These are phyloP conservation scores for Tanacetum coccineum DNA, from an alignment of 129 eudicot species.

Conservation along the genomic window DNA sequence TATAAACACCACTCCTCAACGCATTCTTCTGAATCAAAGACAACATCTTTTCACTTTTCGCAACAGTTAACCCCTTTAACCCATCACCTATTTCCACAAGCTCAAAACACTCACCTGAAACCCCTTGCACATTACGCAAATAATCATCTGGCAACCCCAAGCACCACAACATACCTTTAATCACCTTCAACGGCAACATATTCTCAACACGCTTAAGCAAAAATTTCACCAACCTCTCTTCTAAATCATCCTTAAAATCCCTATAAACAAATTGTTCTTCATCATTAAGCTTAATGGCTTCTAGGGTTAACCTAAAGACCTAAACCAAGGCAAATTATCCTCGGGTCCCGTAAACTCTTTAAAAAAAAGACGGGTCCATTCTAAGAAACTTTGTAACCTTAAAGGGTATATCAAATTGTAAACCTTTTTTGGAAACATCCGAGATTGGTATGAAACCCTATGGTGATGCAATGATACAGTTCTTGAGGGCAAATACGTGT, in stretches of 20 bases:
- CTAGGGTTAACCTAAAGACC: conserved; percentile 52
- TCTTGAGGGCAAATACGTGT: conserved; percentile 67
- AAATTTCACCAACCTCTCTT: conserved; percentile 52
- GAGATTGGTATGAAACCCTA: conserved; percentile 64
- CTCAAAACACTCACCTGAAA: conserved; percentile 48
- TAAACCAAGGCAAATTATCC: conserved; percentile 79
- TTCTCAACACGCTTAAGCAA: conserved; percentile 58
- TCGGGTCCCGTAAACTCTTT: conserved; percentile 75
- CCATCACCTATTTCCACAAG: conserved; percentile 75
- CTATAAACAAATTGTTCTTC: conserved; percentile 54
- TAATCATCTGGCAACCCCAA: conserved; percentile 76
- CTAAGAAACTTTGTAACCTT: conserved; percentile 73
- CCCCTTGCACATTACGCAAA: conserved; percentile 31
- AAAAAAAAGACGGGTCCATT: conserved; percentile 55
- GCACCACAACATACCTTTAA: conserved; percentile 69
- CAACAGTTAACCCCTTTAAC: conserved; percentile 56
- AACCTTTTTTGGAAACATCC: conserved; percentile 59
- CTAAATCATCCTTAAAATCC: conserved; percentile 44
- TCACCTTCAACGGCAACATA: conserved; percentile 66
- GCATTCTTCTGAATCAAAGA: conserved; percentile 57
- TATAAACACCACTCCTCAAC: conserved; percentile 38
- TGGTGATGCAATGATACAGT: conserved; percentile 50
- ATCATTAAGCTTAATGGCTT: conserved; percentile 46
- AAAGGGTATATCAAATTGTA: conserved; percentile 48
- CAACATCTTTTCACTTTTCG: conserved; percentile 25